Conservation (phyloP, 2,329 filamentous ascomycete genomes). For the Neofusicoccum laricinum region DNA sequence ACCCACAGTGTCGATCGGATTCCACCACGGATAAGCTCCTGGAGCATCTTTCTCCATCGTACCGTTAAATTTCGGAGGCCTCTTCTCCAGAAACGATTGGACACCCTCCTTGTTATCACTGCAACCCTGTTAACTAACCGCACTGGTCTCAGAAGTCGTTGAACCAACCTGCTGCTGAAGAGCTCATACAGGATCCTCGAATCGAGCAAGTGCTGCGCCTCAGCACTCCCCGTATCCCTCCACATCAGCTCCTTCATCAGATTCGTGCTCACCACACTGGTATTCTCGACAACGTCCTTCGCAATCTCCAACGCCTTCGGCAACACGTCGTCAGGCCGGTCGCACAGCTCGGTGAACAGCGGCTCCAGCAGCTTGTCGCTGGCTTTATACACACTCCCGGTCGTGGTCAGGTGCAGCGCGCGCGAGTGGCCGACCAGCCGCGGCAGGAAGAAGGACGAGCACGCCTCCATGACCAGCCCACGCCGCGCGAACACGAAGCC, state of each 20-base stretch:
- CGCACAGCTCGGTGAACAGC: constrained; percentile 65
- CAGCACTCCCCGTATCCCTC: constrained; percentile 55
- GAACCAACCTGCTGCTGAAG: constrained; percentile 48
- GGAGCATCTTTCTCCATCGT: constrained; percentile 61
- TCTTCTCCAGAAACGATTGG: constrained; percentile 67
- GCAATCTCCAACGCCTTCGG: constrained; percentile 64
- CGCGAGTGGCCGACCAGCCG: constrained; percentile 63
- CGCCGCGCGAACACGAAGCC: constrained; percentile 72
- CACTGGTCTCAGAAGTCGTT: neutral
- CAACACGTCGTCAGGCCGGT: constrained; percentile 58
- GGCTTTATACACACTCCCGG: constrained; percentile 58
- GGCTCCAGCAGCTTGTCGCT: constrained; percentile 51
- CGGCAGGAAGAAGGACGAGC: constrained; percentile 69
- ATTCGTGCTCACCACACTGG: constrained; percentile 61
- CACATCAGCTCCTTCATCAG: constrained; percentile 73
- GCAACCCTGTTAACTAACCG: constrained; percentile 15
- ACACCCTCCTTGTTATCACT: constrained; percentile 68
- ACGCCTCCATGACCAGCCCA: constrained; percentile 70
- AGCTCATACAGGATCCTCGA: constrained; percentile 61
- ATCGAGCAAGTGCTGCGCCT: constrained; percentile 70
- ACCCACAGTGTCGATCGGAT: constrained; percentile 48
- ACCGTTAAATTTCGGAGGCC: constrained; percentile 59
- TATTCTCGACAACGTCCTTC: constrained; percentile 63
- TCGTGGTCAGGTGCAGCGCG: constrained; percentile 65
- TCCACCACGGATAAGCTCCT: constrained; percentile 66